Conservation (phyloP, 2,329 filamentous ascomycete species). For the Dactylellina sp. region DNA sequence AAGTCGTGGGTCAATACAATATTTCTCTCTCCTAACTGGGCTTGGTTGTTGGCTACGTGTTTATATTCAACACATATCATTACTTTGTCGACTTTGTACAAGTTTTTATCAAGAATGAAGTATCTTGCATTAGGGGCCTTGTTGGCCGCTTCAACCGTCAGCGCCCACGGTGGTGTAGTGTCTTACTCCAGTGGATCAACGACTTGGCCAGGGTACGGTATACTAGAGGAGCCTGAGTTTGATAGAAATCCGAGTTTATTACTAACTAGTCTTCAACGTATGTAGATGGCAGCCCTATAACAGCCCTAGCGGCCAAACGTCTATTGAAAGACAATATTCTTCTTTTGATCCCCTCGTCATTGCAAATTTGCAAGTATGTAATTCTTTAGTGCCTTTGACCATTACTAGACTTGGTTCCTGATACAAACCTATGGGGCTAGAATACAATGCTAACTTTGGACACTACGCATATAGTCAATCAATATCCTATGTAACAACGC, state of each 20-base stretch:
- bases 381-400: not conserved
- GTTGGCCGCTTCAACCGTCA: slow-evolving; percentile 52
- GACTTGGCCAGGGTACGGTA: slow-evolving; percentile 37
- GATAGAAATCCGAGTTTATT: too few species aligned
- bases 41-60: too few species aligned
- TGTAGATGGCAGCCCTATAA: slow-evolving; percentile 49
- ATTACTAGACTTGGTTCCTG: not conserved
- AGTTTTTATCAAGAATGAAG: slow-evolving; percentile 32
- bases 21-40: too few species aligned
- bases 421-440: not conserved
- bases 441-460: not conserved
- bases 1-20: not conserved
- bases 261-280: too few species aligned
- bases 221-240: too few species aligned
- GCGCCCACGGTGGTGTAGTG: slow-evolving; percentile 49
- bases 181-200: slow-evolving; percentile 36
- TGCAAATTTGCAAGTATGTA: slow-evolving; percentile 33
- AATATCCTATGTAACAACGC: slow-evolving; percentile 54
- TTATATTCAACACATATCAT: not conserved
- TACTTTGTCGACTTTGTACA: slow-evolving; percentile 2
- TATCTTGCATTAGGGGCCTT: slow-evolving; percentile 45
- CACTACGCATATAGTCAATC: slow-evolving; percentile 18
- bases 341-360: slow-evolving; percentile 44
- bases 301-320: slow-evolving; percentile 31
- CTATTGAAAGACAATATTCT: slow-evolving; percentile 46